Percentiles rank a stretch among this genome's conserved stretches.
Evolutionary conservation across 2,329 filamentous ascomycete genomes (phyloP).

Genomic region (Whalleya microplaca): DNA sequence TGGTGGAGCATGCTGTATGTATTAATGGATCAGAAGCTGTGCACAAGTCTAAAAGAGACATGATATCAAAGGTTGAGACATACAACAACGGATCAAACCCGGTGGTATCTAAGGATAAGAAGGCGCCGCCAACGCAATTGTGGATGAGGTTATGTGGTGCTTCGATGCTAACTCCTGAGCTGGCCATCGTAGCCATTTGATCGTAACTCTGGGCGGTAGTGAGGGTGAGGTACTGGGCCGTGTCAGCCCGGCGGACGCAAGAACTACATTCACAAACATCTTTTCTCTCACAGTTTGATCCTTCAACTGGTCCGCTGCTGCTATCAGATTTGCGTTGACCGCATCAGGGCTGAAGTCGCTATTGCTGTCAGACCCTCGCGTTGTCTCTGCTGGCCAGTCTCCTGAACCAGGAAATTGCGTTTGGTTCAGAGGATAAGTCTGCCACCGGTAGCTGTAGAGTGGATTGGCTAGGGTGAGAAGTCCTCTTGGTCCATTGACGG

Average conservation of each 20-base stretch:
- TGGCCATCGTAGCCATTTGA: conserved; percentile 45
- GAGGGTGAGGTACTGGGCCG: conserved; percentile 47
- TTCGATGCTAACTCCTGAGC: conserved; percentile 46
- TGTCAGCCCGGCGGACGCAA: neutral
- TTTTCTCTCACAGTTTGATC: conserved; percentile 44
- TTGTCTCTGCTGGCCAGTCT: conserved; percentile 41
- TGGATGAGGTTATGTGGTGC: conserved; percentile 49
- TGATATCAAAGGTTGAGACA: conserved; percentile 17
- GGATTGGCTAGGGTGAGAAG: conserved; percentile 52
- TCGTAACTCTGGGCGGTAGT: conserved; percentile 42
- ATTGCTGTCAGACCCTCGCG: conserved; percentile 41
- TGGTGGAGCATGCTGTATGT: conserved; percentile 51
- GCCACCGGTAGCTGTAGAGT: conserved; percentile 55
- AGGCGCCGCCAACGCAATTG: conserved; percentile 41
- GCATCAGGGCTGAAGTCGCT: conserved; percentile 44
- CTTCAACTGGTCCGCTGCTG: conserved; percentile 39
- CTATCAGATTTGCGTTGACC: conserved; percentile 42
- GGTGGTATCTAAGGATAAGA: conserved; percentile 41
- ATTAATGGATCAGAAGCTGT: neutral
- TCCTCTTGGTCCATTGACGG: conserved; percentile 47
- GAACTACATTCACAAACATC: neutral
- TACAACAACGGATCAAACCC: conserved; percentile 54
- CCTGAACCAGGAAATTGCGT: conserved; percentile 41
- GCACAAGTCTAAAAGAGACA: neutral
- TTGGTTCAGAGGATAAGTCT: conserved; percentile 41